These are phyloP conservation scores for Ophiostoma angusticollis DNA, from an alignment of 2,329 filamentous ascomycete species.

Conservation along the genomic window DNA sequence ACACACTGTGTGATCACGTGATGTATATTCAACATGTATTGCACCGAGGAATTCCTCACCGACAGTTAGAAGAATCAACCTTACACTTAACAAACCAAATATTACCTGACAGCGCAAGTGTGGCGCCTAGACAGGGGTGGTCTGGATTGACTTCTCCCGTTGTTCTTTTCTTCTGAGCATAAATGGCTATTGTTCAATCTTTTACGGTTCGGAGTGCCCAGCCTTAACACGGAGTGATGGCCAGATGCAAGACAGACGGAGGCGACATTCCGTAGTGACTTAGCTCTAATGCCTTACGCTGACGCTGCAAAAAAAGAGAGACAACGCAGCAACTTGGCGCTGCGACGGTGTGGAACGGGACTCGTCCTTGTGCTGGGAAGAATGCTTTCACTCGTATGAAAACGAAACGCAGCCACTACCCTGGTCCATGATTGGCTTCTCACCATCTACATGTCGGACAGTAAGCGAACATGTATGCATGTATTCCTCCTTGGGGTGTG, in stretches of 20 bases:
- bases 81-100: too few relatives aligned
- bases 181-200: background rate
- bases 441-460: conserved; percentile 11
- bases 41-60: too few relatives aligned
- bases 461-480: conserved; percentile 6
- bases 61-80: too few relatives aligned
- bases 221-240: background rate
- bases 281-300: background rate
- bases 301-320: background rate
- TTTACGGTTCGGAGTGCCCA: background rate
- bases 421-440: conserved; percentile 10
- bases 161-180: conserved; percentile 6
- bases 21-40: too few relatives aligned
- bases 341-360: too few relatives aligned
- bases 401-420: conserved; percentile 5
- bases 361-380: too few relatives aligned
- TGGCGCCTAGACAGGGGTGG: conserved; percentile 14
- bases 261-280: background rate
- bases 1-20: too few relatives aligned
- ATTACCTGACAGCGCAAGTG: too few relatives aligned
- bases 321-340: background rate
- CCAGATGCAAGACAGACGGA: background rate
- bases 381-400: background rate
- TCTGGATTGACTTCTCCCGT: conserved; percentile 5
- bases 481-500: too few relatives aligned